Evolutionary conservation across 768 basidiomycete genomes (phyloP).

Genomic region (Rhizopogon rudus): DNA sequence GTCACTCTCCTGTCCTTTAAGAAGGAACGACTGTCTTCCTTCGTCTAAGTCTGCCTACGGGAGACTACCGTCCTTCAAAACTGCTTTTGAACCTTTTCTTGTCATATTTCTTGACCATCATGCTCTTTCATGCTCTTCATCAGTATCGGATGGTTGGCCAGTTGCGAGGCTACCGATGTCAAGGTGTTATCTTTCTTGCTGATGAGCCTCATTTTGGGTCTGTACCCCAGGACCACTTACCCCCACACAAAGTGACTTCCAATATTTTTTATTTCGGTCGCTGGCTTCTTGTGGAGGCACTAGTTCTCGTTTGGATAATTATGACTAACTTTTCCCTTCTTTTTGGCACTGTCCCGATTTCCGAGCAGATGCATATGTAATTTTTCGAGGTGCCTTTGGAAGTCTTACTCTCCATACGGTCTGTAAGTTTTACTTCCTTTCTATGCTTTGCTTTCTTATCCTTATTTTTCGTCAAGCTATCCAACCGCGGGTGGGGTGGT

Average conservation of each 20-base stretch:
- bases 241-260: neutral
- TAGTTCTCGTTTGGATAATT: neutral
- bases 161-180: neutral
- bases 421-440: neutral
- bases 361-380: neutral
- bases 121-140: neutral
- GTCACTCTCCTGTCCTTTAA: too few species aligned
- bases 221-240: neutral
- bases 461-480: neutral
- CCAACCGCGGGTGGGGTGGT: too few species aligned
- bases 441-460: neutral
- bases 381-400: neutral
- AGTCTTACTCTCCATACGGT: neutral
- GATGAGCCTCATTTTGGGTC: neutral
- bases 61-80: neutral
- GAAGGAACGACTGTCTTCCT: too few species aligned
- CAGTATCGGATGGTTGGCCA: too few species aligned
- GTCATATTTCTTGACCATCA: neutral
- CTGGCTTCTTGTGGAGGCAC: neutral
- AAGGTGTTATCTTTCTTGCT: neutral
- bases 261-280: too few species aligned
- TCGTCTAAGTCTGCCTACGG: too few species aligned
- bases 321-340: neutral
- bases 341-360: neutral
- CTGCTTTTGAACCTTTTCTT: neutral